Evolutionary conservation across 257 asterid genomes (phyloP).

Genomic region (Penstemon newberryi): DNA sequence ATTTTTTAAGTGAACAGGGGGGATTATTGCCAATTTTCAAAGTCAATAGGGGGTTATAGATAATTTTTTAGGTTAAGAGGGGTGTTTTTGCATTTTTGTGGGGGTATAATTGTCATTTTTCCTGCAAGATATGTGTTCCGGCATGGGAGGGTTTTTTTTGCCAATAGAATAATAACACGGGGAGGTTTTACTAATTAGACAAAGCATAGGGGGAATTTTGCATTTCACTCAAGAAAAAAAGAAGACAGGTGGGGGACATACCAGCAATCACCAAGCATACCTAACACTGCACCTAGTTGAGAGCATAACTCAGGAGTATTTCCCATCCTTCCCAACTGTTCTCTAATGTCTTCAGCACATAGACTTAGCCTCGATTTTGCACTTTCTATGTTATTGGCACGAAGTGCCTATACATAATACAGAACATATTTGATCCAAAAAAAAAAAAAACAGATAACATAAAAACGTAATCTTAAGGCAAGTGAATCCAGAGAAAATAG

Average conservation of each 20-base stretch:
- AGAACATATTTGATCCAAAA: slow-evolving; percentile 15
- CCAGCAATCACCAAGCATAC: slow-evolving; percentile 99
- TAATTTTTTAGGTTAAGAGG: no score
- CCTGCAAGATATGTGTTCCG: no score
- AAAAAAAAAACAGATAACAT: no score
- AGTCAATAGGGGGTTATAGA: no score
- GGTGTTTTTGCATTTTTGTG: no score
- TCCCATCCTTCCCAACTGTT: slow-evolving; percentile 70
- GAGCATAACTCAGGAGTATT: slow-evolving; percentile 86
- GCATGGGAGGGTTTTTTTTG: not conserved
- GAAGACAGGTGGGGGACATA: slow-evolving; percentile 34
- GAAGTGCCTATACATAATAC: slow-evolving; percentile 70
- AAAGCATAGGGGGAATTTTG: not conserved
- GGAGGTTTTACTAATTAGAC: not conserved
- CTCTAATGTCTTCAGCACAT: slow-evolving; percentile 88
- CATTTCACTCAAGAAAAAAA: not conserved
- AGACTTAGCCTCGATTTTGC: slow-evolving; percentile 86
- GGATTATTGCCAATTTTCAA: no score
- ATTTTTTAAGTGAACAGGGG: no score
- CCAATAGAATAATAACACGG: slow-evolving; percentile 1
- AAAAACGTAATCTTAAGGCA: not conserved
- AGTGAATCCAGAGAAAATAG: not conserved
- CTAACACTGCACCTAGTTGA: slow-evolving; percentile 94
- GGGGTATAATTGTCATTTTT: no score
- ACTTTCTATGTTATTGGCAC: slow-evolving; percentile 83